Evolutionary conservation across 768 basidiomycete genomes (phyloP), one percentile per base, ranked within the genome.

Genomic region (Hypholoma sublateritium): DNA sequence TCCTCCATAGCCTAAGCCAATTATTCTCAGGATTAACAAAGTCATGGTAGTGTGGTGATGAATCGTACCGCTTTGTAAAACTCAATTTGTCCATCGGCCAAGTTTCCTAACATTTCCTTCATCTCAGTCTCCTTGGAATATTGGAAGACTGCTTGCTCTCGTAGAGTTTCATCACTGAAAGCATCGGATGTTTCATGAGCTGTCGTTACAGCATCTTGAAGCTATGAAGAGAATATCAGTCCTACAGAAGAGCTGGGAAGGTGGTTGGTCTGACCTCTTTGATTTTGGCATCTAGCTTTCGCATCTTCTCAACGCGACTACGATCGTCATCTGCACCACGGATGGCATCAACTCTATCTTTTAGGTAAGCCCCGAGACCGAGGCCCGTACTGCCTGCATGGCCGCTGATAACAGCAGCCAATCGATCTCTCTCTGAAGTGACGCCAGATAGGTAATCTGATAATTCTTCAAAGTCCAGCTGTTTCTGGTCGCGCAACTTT

Each of bases 401-500:
- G n/a, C 91, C 94, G 56, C 82, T 87, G 66, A 93, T 91, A 43
- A 98, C 80, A 1, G 93, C 93, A 17, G 95, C 87, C 9, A 99
- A 77, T 44, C 97, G 80, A 67, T 99, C 97, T 19, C 97, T 87
- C 73, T 99, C 97, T 11, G 87, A 78, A 0, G 93, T 94, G 44
- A 98, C 87, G n/a, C 89, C 91, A 5, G 91, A 91, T 12, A 99
- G 80, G 71, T 98, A 98, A 51, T 94, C 91, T 2, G 94, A 93
- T 8, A 98, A 82, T 69, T 98, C 96, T 73, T 99, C 97, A 61
- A 98, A 96, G 68, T 99, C 97, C 54, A 98, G 84, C 70, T 99
- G 97, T 71, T 98, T 99, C 74, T 98, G 97, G 70, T 98, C 97
- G 44, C 97, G 87, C 28, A 97, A 81, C 72, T 93, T 96, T 62